Evolutionary conservation across 2,329 filamentous ascomycete genomes (phyloP).

Genomic region (Allantophomopsis cytisporea): DNA sequence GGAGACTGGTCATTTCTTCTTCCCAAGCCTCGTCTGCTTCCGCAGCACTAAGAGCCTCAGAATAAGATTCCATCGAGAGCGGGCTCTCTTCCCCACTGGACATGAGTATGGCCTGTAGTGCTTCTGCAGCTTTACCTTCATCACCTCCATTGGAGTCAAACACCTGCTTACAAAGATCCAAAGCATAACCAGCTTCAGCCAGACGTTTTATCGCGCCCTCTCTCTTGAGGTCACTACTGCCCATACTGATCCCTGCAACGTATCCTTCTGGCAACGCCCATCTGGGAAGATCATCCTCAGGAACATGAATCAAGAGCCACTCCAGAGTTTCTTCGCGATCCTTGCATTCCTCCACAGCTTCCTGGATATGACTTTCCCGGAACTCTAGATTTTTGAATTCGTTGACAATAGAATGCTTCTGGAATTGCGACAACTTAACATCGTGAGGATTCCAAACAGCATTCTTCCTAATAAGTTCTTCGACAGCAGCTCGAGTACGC

Average conservation of each 20-base stretch:
- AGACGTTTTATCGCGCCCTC: constrained; percentile 77
- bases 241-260: constrained; percentile 77
- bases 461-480: constrained; percentile 63
- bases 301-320: constrained; percentile 93
- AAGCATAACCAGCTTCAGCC: constrained; percentile 69
- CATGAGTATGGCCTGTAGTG: constrained; percentile 60
- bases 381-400: constrained; percentile 75
- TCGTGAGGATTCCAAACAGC: constrained; percentile 80
- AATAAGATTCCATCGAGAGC: constrained; percentile 22
- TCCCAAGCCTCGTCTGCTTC: constrained; percentile 54
- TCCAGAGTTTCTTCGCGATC: constrained; percentile 87
- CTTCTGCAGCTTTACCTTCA: constrained; percentile 65
- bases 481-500: constrained; percentile 64
- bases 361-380: constrained; percentile 75
- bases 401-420: constrained; percentile 48
- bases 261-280: constrained; percentile 92
- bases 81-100: constrained; percentile 28
- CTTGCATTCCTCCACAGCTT: constrained; percentile 78
- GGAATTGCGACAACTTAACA: constrained; percentile 44
- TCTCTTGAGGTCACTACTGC: constrained; percentile 64
- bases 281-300: constrained; percentile 85
- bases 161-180: constrained; percentile 68
- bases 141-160: constrained; percentile 58
- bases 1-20: constrained; percentile 72
- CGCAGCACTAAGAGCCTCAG: constrained; percentile 24